Evolutionary conservation across 2,329 filamentous ascomycete genomes (phyloP).

Genomic region (Chaetomium globosum): DNA sequence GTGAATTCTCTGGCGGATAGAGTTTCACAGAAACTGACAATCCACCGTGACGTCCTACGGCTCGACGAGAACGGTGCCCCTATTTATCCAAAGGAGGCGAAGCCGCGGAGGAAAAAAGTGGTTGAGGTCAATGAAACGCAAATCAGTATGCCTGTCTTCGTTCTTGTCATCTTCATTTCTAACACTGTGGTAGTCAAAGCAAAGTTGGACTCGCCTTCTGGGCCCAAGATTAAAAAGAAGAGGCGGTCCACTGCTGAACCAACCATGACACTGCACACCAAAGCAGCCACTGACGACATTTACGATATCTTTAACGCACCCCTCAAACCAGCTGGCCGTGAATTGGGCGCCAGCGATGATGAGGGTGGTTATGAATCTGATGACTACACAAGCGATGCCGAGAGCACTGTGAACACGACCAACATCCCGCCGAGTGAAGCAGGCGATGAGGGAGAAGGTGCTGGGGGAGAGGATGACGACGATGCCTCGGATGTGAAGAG

Average conservation of each 20-base stretch:
- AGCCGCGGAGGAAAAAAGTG: slow-evolving; percentile 71
- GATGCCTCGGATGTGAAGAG: slow-evolving; percentile 63
- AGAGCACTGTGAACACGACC: slow-evolving; percentile 78
- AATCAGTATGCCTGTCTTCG: slow-evolving; percentile 67
- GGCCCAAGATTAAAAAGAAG: slow-evolving; percentile 80
- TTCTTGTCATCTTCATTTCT: slow-evolving; percentile 1
- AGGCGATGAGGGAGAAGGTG: slow-evolving; percentile 48
- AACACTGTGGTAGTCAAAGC: slow-evolving; percentile 70
- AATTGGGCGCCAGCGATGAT: slow-evolving; percentile 51
- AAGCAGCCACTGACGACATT: slow-evolving; percentile 93
- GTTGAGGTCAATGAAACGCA: slow-evolving; percentile 90
- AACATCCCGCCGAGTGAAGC: slow-evolving; percentile 57
- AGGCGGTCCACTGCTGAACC: slow-evolving; percentile 66
- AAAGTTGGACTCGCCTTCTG: slow-evolving; percentile 85
- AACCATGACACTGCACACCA: slow-evolving; percentile 98
- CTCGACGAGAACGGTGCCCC: slow-evolving; percentile 64
- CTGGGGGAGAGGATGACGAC: slow-evolving; percentile 44
- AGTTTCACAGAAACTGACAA: slow-evolving; percentile 45
- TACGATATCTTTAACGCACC: slow-evolving; percentile 97
- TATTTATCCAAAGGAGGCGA: slow-evolving; percentile 44
- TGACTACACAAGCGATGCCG: slow-evolving; percentile 81
- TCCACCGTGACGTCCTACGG: slow-evolving; percentile 50
- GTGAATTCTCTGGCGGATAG: slow-evolving; percentile 39
- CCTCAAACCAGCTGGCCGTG: slow-evolving; percentile 48
- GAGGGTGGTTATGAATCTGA: slow-evolving; percentile 74